Base-by-base conservation (phyloP, 106 monocot species). In the Cymbidium sinense region DNA sequence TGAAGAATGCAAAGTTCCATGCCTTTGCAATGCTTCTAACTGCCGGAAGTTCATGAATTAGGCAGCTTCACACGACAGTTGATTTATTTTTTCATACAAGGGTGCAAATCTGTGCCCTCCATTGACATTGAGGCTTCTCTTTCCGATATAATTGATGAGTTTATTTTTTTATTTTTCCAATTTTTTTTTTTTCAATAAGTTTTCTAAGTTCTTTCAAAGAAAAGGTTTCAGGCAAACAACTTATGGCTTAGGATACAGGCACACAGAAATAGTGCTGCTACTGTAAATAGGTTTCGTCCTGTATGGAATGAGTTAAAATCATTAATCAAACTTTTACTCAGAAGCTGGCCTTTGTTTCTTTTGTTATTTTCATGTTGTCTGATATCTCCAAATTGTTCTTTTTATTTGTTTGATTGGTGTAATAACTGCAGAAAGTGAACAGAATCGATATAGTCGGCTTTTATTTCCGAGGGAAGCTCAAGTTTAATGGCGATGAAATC, bases 31-130 rank as follows among this genome's bases (percentile, higher is more conserved):
- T 80, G 81, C 92, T 58, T 80, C 79, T 31, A 92, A 88, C 71
- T 95, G 95, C 82, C 72, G 88, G 36, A 86, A 83, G 73, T 95
- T 85, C 41, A 95, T 90, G 92, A 87, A 85, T 78, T 92, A 85
- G 83, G 35, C 71, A 29, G 43, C 65, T 81, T 28, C 67, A 71
- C 13, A 76, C 43, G 29, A 54, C 61, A 34, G 78, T 76, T 34
- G 19, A 72, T 82, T 82, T 70, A n/a, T n/a, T 74, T 83, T 75
- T 78, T 50, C 65, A 74, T 33, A 74, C 71, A 21, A 19, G 64
- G 74, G 75, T 28, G 37, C 47, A 61, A 43, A 69, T 79, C 43
- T 75, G 7, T 39, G 50, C 51, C 34, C 27, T 47, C 73, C 28
- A 17, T 74, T 13, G 43, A 43, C 23, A 33, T 76, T n/a, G 23